Percentiles rank a stretch among this genome's conserved stretches.
Evolutionary conservation across 495 filamentous ascomycete species (phyloP).

Genomic region (Podospora conica): DNA sequence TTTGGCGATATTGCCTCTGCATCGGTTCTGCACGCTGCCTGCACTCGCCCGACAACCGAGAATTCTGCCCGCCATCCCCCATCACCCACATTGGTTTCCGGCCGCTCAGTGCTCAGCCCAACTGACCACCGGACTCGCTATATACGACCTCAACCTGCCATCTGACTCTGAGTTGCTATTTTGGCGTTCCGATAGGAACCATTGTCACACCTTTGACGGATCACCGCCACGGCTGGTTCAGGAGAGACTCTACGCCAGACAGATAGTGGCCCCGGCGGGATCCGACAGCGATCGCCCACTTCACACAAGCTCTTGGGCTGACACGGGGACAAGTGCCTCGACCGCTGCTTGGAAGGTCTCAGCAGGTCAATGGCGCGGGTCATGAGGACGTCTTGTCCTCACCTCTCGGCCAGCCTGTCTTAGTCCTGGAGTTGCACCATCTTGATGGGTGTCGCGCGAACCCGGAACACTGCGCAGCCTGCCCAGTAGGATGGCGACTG

Average conservation of each 20-base stretch:
- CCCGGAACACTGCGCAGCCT: background rate
- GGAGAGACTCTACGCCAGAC: background rate
- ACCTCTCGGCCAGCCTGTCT: background rate
- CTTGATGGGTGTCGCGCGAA: background rate
- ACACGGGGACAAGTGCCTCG: background rate
- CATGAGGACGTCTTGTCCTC: background rate
- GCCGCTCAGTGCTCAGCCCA: background rate
- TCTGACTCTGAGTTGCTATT: slow-evolving; percentile 1
- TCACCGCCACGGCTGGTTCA: slow-evolving; percentile 5
- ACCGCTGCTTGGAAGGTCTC: background rate
- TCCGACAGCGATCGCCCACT: background rate
- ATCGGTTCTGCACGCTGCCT: background rate
- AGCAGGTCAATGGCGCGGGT: background rate
- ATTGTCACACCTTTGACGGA: slow-evolving; percentile 8
- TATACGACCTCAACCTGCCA: slow-evolving; percentile 1
- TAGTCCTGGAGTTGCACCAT: background rate
- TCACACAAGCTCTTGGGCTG: background rate
- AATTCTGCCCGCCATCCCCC: background rate
- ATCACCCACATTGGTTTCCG: background rate
- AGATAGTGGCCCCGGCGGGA: background rate
- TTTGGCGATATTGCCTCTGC: background rate
- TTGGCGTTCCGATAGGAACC: slow-evolving; percentile 3
- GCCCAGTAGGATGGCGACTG: background rate
- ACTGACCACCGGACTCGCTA: slow-evolving; percentile 9
- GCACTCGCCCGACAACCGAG: background rate